Evolutionary conservation across 176 grass and related monocot species (phyloP).

Genomic region (Oryza coarctata): DNA sequence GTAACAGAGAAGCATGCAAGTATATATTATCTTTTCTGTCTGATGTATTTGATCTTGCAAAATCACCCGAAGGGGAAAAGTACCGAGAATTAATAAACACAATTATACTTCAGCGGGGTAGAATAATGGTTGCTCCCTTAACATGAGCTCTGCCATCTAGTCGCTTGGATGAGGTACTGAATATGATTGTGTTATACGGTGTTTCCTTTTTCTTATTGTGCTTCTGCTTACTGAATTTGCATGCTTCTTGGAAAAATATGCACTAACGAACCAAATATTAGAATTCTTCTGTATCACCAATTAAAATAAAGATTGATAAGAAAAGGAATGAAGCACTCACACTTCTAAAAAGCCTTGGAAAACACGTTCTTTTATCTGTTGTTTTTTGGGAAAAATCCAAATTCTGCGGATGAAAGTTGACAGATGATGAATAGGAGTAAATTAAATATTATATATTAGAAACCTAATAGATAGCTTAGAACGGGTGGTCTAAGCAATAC

Average conservation of each 20-base stretch:
- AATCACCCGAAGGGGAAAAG: conserved; percentile 60
- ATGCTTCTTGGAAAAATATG: neutral
- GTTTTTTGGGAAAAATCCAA: neutral
- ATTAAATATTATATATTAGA: no score
- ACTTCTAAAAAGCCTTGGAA: neutral
- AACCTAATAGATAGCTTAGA: no score
- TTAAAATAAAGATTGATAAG: neutral
- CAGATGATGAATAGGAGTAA: no score
- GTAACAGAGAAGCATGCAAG: conserved; percentile 88
- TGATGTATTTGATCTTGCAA: conserved; percentile 83
- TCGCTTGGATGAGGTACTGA: conserved; percentile 80
- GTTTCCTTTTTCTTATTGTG: conserved; percentile 32
- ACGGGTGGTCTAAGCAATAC: no score
- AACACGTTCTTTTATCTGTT: neutral
- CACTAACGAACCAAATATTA: neutral
- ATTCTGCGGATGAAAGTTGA: no score
- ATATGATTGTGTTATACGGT: neutral
- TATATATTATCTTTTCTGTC: conserved; percentile 90
- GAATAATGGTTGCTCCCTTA: conserved; percentile 94
- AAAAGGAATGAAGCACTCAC: neutral
- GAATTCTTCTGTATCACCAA: neutral
- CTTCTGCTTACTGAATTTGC: neutral
- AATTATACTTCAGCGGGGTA: conserved; percentile 76
- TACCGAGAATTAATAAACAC: conserved; percentile 68
- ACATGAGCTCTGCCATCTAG: conserved; percentile 86